Base-by-base conservation (phyloP, 352 stramenopile genomes). In the Thraustotheca clavata region DNA sequence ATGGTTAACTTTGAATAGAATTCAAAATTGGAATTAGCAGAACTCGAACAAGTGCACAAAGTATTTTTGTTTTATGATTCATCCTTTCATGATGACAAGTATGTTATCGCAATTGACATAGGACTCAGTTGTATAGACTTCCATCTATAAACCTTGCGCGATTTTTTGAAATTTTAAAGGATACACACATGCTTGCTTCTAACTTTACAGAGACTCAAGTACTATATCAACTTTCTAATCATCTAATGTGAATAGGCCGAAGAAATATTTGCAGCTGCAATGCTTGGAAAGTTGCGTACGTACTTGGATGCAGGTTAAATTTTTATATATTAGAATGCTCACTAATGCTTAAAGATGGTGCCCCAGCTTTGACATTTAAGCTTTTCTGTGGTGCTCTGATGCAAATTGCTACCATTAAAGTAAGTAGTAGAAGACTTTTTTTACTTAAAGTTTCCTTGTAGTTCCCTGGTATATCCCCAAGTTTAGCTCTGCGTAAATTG, bases 31-130 rank as follows among this genome's bases (percentile, higher is more conserved):
- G 55, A 62, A 48, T 20, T 36, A 8, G 20, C 46, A 3, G 73
- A 86, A 20, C 43, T 77, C 4, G 48, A 67, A 22, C 59, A 76
- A 36, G 69, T 84, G n/a, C 81, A 88, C 38, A 55, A 69, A 11
- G 33, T 86, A 24, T 86, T 86, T 62, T 62, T 69, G 12, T 84
- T 88, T 52, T 88, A 86, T 63, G 75, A 86, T 43, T 86, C 78
- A 1, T 86, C 78, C 7, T 62, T 61, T 31, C n/a, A 60, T 12
- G 75, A 71, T 7, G 78, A 86, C 55, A 16, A 50, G 55, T 50
- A 62, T 32, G 36, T 3, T 16, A 20, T 22, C 2, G 22, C 20
- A 20, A 11, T 9, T 59, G 20, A 20, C 6, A 16, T 48, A 26
- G 18, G 12, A 20, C n/a, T 49, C 32, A 5, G 4, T 35, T 60